Conservation (phyloP, 805 yeast species). For the Scheffersomyces stipitis region DNA sequence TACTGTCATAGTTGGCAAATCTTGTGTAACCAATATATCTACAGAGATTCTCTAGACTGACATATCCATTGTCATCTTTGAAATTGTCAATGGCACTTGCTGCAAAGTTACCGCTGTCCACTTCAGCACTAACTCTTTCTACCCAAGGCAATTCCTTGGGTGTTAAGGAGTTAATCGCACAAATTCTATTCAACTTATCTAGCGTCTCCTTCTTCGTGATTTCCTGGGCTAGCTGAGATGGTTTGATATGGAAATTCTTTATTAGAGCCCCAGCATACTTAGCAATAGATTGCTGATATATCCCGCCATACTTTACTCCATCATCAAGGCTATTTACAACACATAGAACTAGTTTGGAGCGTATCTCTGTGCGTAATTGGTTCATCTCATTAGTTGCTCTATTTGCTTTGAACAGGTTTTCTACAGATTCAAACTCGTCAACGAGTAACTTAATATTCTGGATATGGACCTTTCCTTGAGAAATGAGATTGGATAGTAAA, state of each 20-base stretch:
- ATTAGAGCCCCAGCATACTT: not conserved
- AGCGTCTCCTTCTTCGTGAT: not conserved
- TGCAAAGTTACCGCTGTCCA: too few species aligned
- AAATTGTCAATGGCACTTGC: constrained; percentile 8
- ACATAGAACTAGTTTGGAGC: not conserved
- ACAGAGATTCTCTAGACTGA: constrained; percentile 21
- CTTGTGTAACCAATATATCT: constrained; percentile 18
- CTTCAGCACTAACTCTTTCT: not conserved
- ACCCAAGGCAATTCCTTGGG: not conserved
- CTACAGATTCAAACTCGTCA: constrained; percentile 8
- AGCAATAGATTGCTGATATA: constrained; percentile 3
- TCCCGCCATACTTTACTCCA: not conserved
- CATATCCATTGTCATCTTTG: constrained; percentile 16
- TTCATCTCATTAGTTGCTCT: not conserved
- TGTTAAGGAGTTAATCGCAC: not conserved
- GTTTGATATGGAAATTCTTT: not conserved
- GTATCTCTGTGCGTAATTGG: not conserved
- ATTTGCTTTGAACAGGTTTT: not conserved
- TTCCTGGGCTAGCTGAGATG: not conserved
- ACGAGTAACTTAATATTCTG: constrained; percentile 11
- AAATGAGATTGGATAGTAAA: constrained; percentile 6
- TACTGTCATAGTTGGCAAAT: constrained; percentile 10
- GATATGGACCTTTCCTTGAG: constrained; percentile 2
- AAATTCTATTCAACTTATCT: not conserved
- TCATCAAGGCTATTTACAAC: not conserved